Evolutionary conservation across 2,329 filamentous ascomycete genomes (phyloP).

Genomic region (Colletotrichum cordylinicola): DNA sequence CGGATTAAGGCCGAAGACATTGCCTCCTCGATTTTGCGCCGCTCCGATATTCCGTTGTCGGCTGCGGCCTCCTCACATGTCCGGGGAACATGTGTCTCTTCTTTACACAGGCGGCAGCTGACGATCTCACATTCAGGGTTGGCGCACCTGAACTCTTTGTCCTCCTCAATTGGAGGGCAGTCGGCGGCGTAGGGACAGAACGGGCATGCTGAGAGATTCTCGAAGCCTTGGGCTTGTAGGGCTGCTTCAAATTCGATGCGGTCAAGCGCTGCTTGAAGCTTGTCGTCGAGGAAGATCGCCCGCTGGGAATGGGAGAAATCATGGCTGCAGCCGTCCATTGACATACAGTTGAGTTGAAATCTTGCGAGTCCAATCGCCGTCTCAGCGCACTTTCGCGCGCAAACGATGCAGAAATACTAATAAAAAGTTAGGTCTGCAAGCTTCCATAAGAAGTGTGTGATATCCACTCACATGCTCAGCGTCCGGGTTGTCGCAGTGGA

Average conservation of each 20-base stretch:
- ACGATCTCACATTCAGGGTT: slow-evolving; percentile 67
- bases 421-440: not conserved
- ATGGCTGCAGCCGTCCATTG: slow-evolving; percentile 67
- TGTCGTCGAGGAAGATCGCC: slow-evolving; percentile 61
- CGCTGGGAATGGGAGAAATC: slow-evolving; percentile 64
- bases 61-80: slow-evolving; percentile 71
- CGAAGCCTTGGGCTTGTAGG: slow-evolving; percentile 72
- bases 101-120: slow-evolving; percentile 73
- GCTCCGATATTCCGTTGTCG: slow-evolving; percentile 64
- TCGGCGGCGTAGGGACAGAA: slow-evolving; percentile 85
- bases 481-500: slow-evolving; percentile 65
- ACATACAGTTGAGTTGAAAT: slow-evolving; percentile 75
- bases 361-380: slow-evolving; percentile 72
- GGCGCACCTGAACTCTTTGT: slow-evolving; percentile 77
- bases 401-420: slow-evolving; percentile 72
- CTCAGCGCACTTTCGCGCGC: slow-evolving; percentile 70
- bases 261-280: slow-evolving; percentile 67
- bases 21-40: slow-evolving; percentile 79
- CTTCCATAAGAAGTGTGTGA: not conserved
- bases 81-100: slow-evolving; percentile 73
- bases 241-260: slow-evolving; percentile 74
- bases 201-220: slow-evolving; percentile 77
- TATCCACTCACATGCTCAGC: slow-evolving; percentile 51
- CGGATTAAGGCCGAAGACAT: slow-evolving; percentile 83
- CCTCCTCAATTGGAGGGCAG: slow-evolving; percentile 67